Base-by-base conservation (phyloP, 305 asterid species). In the Galium porrigens region DNA sequence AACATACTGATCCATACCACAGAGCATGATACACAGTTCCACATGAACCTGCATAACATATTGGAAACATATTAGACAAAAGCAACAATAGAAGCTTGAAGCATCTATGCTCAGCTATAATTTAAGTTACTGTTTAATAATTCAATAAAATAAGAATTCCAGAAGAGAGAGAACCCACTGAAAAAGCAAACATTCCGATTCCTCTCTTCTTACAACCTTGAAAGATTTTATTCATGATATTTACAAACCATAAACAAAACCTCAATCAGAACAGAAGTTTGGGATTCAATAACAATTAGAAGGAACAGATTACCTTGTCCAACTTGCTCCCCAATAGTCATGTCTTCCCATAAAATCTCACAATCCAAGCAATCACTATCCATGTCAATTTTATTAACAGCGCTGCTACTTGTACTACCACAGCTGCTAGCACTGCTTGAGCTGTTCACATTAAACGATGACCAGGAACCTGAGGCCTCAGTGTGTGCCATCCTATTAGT, bases 1-100 rank as follows among this genome's bases (percentile, higher is more conserved):
- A 76, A 85, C 99, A 61, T 87, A 92, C 99, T 59, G 99, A 89
- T 92, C 94, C 99, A 78, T 80, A 83, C 97, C 95, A 89, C 86
- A 92, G 82, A 76, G 88, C 99, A 80, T 87, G 99, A 71, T 85
- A 89, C 32, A 92, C 99, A 60, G 95, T 83, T 72, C 99, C 99
- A 79, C 99, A 89, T 51, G 95, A 89, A 74, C 99, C 99, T 89
- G 89, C 83, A 80, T 11, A 75, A 22, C 62, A 67, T 52, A 71
- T 63, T 46, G 30, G 64, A 69, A 49, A 63, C 53, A 68, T 73
- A 76, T 81, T 30, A 83, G 77, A 76, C 39, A 20, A 59, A 63
- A 20, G 65, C 30, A 55, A 42, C 67, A 66, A 46, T 41, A 65
- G 64, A 65, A 46, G 1, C 8, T n/a, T 30, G 53, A 63, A 72